Base-by-base conservation (phyloP, 768 basidiomycete genomes). In the Boletus sp. region DNA sequence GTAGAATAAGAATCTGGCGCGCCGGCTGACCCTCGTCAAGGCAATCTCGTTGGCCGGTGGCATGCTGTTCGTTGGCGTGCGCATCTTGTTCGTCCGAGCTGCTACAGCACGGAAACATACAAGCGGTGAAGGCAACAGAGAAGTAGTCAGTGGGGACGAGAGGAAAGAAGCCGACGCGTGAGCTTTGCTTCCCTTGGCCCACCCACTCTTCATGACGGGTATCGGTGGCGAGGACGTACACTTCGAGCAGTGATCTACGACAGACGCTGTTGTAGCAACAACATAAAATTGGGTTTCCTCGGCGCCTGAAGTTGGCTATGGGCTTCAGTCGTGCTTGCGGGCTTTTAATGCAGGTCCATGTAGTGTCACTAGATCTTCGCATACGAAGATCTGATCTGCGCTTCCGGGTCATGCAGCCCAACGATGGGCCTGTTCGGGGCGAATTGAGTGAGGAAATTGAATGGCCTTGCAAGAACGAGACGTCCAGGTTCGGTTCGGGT, bases 21-120 rank as follows among this genome's bases (percentile, higher is more conserved):
- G 7, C 3, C n/a, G 1, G 9, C 29, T 60, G 30, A 18, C 36
- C 8, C 15, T 28, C 7, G 40, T 39, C 15, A 11, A 67, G 66
- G 51, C 35, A 1, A 15, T 57, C n/a, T 57, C 56, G n/a, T 49
- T 68, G 9, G 33, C 11, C 4, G 24, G 57, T 12, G 54, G 47
- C 0, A 5, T 8, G 32, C 39, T 68, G 1, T 59, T 67, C 15
- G 20, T 63, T 12, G 53, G 55, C 17, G 60, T 57, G 24, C 66
- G 66, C 5, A 46, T 58, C 30, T 60, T 32, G 18, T 47, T 60
- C n/a, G 41, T 1, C 28, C 46, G 24, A 20, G 28, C 15, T 12
- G 24, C 24, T 36, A 8, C 8, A 18, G 20, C 14, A 2, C 10
- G 10, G 35, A 30, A 11, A 10, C 12, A 4, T 28, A 11, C 10